Base-by-base conservation (phyloP, 192 early-diverging fungal genomes). In the Coemansia sp. region DNA sequence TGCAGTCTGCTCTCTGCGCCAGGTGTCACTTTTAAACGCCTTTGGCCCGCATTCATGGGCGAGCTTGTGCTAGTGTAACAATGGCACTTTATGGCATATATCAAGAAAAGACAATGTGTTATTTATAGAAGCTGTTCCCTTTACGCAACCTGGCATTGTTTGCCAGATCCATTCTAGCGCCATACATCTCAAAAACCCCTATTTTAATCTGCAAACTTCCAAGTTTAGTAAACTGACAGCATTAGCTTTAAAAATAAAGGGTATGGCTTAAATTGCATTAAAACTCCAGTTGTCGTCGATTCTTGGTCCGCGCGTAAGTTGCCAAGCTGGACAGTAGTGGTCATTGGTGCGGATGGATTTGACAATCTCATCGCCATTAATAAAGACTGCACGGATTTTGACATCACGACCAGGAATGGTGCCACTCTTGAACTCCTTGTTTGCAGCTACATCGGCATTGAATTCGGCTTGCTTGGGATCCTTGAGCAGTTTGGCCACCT, bases 271-370 rank as follows among this genome's bases (percentile, higher is more conserved):
- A 7, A 68, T 21, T n/a, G 10, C 26, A 21, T 61, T 59, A 39
- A 11, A 57, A 18, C 46, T 37, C 66, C 66, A 68, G 7, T 55
- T 20, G 42, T 60, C 58, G 36, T 61, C 59, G 40, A 60, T 49
- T 34, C 20, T 47, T 15, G 58, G 58, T 11, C 66, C 66, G 18
- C 66, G 66, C 4, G 14, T 16, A 3, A 68, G 48, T 31, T 68
- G 70, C 64, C 64, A 66, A 10, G 64, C 50, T 5, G 64, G 59
- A 20, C 56, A 39, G 60, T 73, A 63, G 26, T 62, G 64, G 47
- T 73, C 70, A 28, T 66, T 55, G 9, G 70, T 73, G 20, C 45
- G 64, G 4, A 73, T 32, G 0, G 63, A 58, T 0, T 45, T 34
- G 6, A 73, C 36, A 6, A 37, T 36, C 3, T 58, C 55, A 5